phyloP scores from a whole-genome alignment of 2,329 filamentous ascomycete species.

The Huntiella moniliformis region DNA sequence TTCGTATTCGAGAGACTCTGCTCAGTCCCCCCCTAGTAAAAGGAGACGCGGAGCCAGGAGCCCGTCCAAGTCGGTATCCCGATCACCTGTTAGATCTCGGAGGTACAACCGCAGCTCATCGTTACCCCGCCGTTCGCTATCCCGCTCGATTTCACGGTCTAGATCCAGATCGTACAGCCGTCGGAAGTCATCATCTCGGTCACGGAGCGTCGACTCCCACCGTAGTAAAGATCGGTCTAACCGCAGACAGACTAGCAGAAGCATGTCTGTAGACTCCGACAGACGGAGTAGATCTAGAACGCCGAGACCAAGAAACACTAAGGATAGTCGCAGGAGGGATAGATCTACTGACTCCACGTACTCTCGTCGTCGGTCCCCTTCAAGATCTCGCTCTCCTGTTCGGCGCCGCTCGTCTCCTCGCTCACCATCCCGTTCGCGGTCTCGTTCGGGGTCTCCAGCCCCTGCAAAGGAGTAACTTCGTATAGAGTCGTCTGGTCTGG shows the following conservation, averaged over 20 bases:
- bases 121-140: neutral
- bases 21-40: conserved; percentile 9
- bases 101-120: conserved; percentile 5
- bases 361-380: neutral
- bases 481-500: too few relatives aligned
- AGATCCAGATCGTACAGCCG: too few relatives aligned
- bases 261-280: too few relatives aligned
- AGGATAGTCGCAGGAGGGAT: too few relatives aligned
- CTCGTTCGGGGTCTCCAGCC: neutral
- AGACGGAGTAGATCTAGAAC: too few relatives aligned
- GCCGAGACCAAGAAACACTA: too few relatives aligned
- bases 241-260: too few relatives aligned
- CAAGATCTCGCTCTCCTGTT: neutral
- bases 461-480: too few relatives aligned
- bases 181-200: too few relatives aligned
- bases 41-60: conserved; percentile 8
- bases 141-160: too few relatives aligned
- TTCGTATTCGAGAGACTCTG: conserved; percentile 13
- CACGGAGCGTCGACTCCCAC: too few relatives aligned
- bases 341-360: neutral
- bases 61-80: neutral
- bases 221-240: too few relatives aligned
- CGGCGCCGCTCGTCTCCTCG: conserved; percentile 2
- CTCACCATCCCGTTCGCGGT: conserved; percentile 9
- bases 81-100: conserved; percentile 1